Conservation (phyloP, 768 basidiomycete genomes). For the Hemileccinum impolitum region DNA sequence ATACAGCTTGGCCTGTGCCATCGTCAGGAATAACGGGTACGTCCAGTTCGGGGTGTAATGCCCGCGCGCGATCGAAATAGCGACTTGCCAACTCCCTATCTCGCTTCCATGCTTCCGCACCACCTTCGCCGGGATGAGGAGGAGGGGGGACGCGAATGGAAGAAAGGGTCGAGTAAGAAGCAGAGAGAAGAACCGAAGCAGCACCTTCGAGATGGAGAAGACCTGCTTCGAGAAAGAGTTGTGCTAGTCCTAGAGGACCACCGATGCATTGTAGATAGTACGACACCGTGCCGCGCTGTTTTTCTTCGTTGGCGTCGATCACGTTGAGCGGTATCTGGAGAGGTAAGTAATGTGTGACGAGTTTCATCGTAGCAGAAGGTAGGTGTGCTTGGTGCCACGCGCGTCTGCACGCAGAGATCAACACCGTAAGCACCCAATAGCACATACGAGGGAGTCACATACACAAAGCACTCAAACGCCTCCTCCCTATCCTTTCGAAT, state of each 20-base stretch:
- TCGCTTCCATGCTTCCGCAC: slow-evolving; percentile 69
- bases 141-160: slow-evolving; percentile 67
- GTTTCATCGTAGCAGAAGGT: slow-evolving; percentile 73
- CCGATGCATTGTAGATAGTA: slow-evolving; percentile 71
- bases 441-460: slow-evolving; percentile 27
- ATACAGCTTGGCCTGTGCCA: slow-evolving; percentile 25
- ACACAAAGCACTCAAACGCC: slow-evolving; percentile 82
- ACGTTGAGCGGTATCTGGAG: slow-evolving; percentile 43
- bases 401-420: slow-evolving; percentile 44
- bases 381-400: slow-evolving; percentile 79
- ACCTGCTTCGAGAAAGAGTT: slow-evolving; percentile 75
- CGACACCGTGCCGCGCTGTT: slow-evolving; percentile 47
- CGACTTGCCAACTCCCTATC: slow-evolving; percentile 68
- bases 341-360: slow-evolving; percentile 71
- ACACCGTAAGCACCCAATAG: neutral
- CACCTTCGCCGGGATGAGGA: slow-evolving; percentile 49
- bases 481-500: slow-evolving; percentile 72
- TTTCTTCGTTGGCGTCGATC: slow-evolving; percentile 34
- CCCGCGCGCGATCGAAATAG: slow-evolving; percentile 69
- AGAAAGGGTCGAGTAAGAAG: slow-evolving; percentile 73
- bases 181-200: slow-evolving; percentile 64
- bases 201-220: slow-evolving; percentile 80
- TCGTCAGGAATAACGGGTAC: slow-evolving; percentile 64
- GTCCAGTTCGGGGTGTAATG: slow-evolving; percentile 59
- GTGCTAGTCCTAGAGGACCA: slow-evolving; percentile 62